These are phyloP conservation scores for Emmonsiellopsis sp. DNA, from an alignment of 2,329 filamentous ascomycete species.

Conservation along the genomic window DNA sequence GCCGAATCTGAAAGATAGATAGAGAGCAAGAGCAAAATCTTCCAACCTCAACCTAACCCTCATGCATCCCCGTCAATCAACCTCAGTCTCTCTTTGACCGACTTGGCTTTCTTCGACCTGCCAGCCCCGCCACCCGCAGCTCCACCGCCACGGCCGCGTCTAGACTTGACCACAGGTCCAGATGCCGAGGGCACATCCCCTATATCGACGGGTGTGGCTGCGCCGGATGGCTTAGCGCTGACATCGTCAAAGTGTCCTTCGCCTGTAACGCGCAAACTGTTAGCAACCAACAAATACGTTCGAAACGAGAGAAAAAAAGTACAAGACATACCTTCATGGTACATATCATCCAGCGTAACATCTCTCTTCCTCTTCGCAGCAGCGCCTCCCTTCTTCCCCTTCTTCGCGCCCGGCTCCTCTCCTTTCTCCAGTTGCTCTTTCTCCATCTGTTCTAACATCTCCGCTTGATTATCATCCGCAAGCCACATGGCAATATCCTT, in stretches of 20 bases:
- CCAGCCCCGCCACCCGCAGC: conserved; percentile 45
- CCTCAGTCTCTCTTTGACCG: conserved; percentile 39
- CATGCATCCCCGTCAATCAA: conserved; percentile 11
- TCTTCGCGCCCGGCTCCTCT: conserved; percentile 40
- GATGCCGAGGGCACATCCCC: conserved; percentile 35
- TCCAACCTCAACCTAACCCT: not conserved
- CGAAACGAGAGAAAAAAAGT: conserved; percentile 1
- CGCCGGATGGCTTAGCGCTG: conserved; percentile 70
- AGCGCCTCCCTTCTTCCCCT: conserved; percentile 35
- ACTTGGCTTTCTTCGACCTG: conserved; percentile 52
- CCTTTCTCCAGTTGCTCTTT: conserved; percentile 67
- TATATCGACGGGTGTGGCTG: conserved; percentile 66
- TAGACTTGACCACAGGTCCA: conserved; percentile 45
- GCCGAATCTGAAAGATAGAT: not conserved
- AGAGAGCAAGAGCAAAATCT: not conserved
- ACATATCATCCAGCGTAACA: conserved; percentile 83
- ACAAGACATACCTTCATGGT: conserved; percentile 82
- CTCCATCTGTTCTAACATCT: conserved; percentile 86
- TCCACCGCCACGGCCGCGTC: conserved; percentile 40
- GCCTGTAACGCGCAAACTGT: conserved; percentile 45
- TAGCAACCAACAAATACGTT: conserved; percentile 8
- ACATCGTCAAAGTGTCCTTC: conserved; percentile 93
- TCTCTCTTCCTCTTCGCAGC: conserved; percentile 51
- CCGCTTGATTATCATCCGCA: conserved; percentile 91
- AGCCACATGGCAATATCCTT: conserved; percentile 99